Conservation (phyloP, 2,329 filamentous ascomycete genomes). For the Epichloe coenophiala region DNA sequence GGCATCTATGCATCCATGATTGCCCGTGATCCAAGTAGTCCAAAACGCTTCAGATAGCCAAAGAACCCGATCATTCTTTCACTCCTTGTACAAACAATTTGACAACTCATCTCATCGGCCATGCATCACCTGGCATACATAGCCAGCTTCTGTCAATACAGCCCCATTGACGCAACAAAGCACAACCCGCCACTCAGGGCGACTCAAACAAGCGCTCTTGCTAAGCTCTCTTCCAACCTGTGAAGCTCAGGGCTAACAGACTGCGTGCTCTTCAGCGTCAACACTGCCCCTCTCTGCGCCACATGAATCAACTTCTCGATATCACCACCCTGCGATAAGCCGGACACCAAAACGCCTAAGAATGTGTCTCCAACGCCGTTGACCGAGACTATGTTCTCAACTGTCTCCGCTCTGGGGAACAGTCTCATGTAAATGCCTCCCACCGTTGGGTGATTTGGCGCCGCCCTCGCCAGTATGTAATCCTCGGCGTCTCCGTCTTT, state of each 20-base stretch:
- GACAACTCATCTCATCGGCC: too few relatives aligned
- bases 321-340: conserved; percentile 47
- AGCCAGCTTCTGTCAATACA: too few relatives aligned
- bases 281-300: conserved; percentile 67
- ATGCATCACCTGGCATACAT: too few relatives aligned
- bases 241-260: conserved; percentile 52
- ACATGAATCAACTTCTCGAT: conserved; percentile 55
- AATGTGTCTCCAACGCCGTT: conserved; percentile 95
- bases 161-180: too few relatives aligned
- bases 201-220: conserved; percentile 7
- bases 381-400: conserved; percentile 69
- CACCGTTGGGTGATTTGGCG: conserved; percentile 35
- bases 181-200: not conserved
- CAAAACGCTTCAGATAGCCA: too few relatives aligned
- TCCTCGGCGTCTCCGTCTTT: conserved; percentile 45
- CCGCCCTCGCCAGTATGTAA: conserved; percentile 57
- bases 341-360: conserved; percentile 70
- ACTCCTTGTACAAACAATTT: too few relatives aligned
- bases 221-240: conserved; percentile 28
- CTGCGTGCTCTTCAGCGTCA: conserved; percentile 63
- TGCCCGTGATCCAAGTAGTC: too few relatives aligned
- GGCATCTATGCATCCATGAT: too few relatives aligned
- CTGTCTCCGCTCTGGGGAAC: conserved; percentile 52
- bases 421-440: conserved; percentile 73
- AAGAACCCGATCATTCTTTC: too few relatives aligned